Base-by-base conservation (phyloP, 495 filamentous ascomycete species). In the Entonaema liquescens region DNA sequence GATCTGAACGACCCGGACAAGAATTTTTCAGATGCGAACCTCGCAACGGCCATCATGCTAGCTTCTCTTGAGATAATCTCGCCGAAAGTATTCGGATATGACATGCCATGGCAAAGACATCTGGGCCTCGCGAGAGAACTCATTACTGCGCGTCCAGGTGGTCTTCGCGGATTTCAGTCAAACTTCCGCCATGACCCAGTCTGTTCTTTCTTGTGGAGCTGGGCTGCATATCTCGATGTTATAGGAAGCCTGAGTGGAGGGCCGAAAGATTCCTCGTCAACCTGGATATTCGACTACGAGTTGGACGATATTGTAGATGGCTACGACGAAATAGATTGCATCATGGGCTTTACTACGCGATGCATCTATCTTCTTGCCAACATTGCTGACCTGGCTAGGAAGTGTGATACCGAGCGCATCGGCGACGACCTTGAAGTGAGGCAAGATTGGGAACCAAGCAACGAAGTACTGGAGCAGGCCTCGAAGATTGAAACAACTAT, bases 31-130 rank as follows among this genome's bases (percentile, higher is more conserved):
- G 89, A 93, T 74, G 86, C 87, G 38, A 93, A 91, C 68, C 83
- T 97, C 19, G 92, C 93, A 9, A 92, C 93, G 0, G 91, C 93
- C 2, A 93, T 97, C 61, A 92, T 97, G 91, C 83, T 97, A 33
- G 86, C 93, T 5, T 95, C 93, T 0, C 82, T 95, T 52, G 91
- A 97, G 70, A 96, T 97, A 44, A 89, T 97, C 44, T 93, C 91
- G 2, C 93, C 93, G 6, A 90, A 89, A 57, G 90, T 92, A 1
- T 95, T 97, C 70, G 83, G 81, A 12, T 79, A 82, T 40, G 87
- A 88, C 54, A 87, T 92, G 3, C 87, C 89, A 3, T 97, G 93
- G 93, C 90, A 92, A 68, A 88, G 84, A 31, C 92, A 95, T 77
- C 84, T 97, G 6, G 88, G 88, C 38, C 86, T 92, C 28, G 92